Conservation (phyloP, 495 filamentous ascomycete species). For the Cladorrhinum samala region DNA sequence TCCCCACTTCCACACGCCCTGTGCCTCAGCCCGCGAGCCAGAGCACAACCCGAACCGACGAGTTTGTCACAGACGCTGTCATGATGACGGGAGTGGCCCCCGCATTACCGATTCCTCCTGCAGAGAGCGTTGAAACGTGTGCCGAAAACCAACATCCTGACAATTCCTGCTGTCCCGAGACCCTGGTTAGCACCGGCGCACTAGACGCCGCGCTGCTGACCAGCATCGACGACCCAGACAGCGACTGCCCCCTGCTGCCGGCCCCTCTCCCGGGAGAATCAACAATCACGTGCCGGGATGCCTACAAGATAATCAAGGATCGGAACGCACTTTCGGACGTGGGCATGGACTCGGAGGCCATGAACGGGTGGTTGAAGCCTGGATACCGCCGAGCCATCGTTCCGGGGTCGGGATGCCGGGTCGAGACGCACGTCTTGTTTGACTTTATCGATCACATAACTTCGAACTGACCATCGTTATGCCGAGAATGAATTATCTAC, state of each 20-base stretch:
- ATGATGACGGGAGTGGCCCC: no score
- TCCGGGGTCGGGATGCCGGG: slow-evolving; percentile 19
- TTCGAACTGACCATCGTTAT: not conserved
- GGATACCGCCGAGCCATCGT: slow-evolving; percentile 18
- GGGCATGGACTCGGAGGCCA: slow-evolving; percentile 9
- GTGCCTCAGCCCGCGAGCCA: not conserved
- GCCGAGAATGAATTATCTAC: no score
- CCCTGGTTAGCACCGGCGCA: no score
- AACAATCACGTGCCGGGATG: slow-evolving; percentile 23
- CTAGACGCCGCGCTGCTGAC: no score
- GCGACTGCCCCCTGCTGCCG: slow-evolving; percentile 13
- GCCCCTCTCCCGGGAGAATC: slow-evolving; percentile 19
- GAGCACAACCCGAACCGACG: no score
- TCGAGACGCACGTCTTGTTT: slow-evolving; percentile 25
- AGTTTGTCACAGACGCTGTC: no score
- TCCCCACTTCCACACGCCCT: not conserved
- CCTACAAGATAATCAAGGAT: slow-evolving; percentile 18
- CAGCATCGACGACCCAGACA: slow-evolving; percentile 1
- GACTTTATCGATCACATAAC: slow-evolving; percentile 22
- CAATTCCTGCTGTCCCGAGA: no score
- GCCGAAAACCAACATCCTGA: no score
- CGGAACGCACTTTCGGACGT: slow-evolving; percentile 9
- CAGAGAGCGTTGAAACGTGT: no score
- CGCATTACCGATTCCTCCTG: no score
- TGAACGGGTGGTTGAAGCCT: slow-evolving; percentile 16